These are phyloP conservation scores for Ilyonectria mors-panacis DNA, from an alignment of 2,329 filamentous ascomycete species.

Conservation along the genomic window DNA sequence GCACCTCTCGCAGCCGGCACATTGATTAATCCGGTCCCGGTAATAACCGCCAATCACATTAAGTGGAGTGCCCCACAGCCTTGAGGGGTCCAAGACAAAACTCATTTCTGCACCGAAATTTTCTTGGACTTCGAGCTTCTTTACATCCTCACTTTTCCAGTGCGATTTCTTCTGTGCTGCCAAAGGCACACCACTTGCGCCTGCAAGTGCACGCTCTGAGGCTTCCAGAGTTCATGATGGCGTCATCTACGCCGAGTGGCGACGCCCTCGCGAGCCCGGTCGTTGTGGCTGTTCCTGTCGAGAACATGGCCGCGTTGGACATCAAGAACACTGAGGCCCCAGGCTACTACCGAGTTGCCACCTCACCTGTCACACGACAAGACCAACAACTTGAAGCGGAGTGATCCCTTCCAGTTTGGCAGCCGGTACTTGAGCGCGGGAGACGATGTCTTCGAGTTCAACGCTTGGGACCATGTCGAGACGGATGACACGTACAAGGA, in stretches of 20 bases:
- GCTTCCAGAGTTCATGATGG: conserved; percentile 39
- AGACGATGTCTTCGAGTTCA: conserved; percentile 96
- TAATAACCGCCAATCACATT: background rate
- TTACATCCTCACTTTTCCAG: conserved; percentile 38
- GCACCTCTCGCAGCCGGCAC: conserved; percentile 13
- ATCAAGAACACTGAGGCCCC: conserved; percentile 43
- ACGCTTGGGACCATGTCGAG: conserved; percentile 98
- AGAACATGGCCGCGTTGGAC: conserved; percentile 46
- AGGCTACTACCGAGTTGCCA: conserved; percentile 55
- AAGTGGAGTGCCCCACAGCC: conserved; percentile 19
- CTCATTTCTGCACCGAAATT: conserved; percentile 36
- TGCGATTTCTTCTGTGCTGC: conserved; percentile 33
- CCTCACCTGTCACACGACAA: conserved; percentile 81
- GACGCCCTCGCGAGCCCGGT: conserved; percentile 37
- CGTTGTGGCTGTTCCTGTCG: conserved; percentile 38
- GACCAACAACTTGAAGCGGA: conserved; percentile 83
- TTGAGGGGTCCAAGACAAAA: conserved; percentile 43
- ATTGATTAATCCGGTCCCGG: conserved; percentile 27
- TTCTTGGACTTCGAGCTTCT: conserved; percentile 39
- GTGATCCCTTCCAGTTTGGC: conserved; percentile 95
- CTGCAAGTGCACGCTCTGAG: conserved; percentile 46
- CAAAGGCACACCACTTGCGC: conserved; percentile 38
- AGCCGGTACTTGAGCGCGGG: conserved; percentile 86
- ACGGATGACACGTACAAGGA: conserved; percentile 90
- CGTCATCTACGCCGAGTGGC: conserved; percentile 44